Evolutionary conservation across 2,329 filamentous ascomycete genomes (phyloP).

Genomic region (Tolypocladium tundrense): DNA sequence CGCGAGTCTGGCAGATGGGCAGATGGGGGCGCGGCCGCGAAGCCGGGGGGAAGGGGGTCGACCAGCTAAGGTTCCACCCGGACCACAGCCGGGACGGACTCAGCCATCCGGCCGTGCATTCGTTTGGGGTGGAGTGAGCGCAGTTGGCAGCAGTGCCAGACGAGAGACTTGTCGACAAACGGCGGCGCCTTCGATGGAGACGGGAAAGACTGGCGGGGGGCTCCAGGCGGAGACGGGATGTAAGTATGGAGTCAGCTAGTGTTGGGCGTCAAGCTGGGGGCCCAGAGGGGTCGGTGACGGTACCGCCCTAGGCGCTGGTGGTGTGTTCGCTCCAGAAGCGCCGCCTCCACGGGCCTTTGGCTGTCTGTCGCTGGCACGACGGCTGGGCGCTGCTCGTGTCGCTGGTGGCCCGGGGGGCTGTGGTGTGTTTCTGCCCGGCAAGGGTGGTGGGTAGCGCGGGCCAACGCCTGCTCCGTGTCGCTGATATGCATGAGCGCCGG

Average conservation of each 20-base stretch:
- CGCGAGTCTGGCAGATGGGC: slow-evolving; percentile 5
- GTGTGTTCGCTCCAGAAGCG: neutral
- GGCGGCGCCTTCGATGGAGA: neutral
- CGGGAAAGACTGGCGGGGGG: slow-evolving; percentile 10
- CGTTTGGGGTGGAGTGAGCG: slow-evolving; percentile 3
- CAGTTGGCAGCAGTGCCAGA: neutral
- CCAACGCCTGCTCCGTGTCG: slow-evolving; percentile 11
- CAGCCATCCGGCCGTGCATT: slow-evolving; percentile 5
- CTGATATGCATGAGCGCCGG: slow-evolving; percentile 10
- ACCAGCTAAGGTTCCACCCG: slow-evolving; percentile 24
- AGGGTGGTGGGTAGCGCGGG: slow-evolving; percentile 12
- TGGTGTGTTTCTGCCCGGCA: slow-evolving; percentile 5
- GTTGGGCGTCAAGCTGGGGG: slow-evolving; percentile 2
- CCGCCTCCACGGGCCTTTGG: neutral
- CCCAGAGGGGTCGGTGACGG: slow-evolving; percentile 1
- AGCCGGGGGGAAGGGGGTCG: slow-evolving; percentile 16
- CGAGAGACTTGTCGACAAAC: neutral
- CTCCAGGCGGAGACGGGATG: slow-evolving; percentile 14
- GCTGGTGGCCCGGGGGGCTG: neutral
- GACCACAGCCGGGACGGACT: slow-evolving; percentile 19
- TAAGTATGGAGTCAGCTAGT: slow-evolving; percentile 12
- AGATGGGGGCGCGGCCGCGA: slow-evolving; percentile 9
- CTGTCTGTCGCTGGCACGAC: neutral
- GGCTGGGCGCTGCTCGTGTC: slow-evolving; percentile 1
- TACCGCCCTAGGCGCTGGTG: neutral